These are phyloP conservation scores for Mucor saturninus DNA, from an alignment of 371 early-diverging fungal genomes.

Conservation along the genomic window DNA sequence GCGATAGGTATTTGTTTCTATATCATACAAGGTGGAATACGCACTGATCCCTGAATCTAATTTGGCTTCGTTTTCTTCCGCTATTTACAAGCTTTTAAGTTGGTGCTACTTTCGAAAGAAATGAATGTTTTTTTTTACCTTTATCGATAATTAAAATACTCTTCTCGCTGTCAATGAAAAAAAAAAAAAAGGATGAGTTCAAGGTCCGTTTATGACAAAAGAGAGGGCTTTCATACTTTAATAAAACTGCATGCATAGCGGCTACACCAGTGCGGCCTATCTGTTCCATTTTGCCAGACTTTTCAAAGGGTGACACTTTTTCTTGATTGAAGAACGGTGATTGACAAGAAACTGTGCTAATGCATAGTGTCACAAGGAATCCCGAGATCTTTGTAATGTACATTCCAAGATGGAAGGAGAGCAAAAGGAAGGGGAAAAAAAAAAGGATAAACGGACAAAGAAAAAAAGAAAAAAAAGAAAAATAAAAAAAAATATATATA, in stretches of 20 bases:
- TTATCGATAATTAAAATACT: constrained; percentile 53
- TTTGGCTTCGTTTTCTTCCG: constrained; percentile 54
- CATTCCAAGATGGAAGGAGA: background rate
- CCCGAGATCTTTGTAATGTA: constrained; percentile 2
- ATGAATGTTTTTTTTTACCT: constrained; percentile 29
- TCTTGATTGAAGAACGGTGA: constrained; percentile 33
- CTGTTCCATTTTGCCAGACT: constrained; percentile 50
- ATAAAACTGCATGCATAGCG: constrained; percentile 52
- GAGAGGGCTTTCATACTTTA: constrained; percentile 36
- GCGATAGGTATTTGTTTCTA: constrained; percentile 50
- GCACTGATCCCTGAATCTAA: constrained; percentile 57
- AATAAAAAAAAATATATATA: background rate
- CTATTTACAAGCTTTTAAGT: constrained; percentile 14
- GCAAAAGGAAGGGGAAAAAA: background rate
- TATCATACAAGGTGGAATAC: constrained; percentile 57
- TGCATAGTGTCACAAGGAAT: background rate
- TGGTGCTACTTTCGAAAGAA: too few species aligned
- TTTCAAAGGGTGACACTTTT: background rate
- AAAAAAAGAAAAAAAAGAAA: constrained; percentile 13
- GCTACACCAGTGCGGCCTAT: constrained; percentile 50
- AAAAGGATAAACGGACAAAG: constrained; percentile 17
- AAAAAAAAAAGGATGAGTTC: background rate
- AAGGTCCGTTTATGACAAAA: too few species aligned
- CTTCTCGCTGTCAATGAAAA: constrained; percentile 34
- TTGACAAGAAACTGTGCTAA: constrained; percentile 4